Base-by-base conservation (phyloP, 257 asterid genomes). In the Osmanthus fragrans region DNA sequence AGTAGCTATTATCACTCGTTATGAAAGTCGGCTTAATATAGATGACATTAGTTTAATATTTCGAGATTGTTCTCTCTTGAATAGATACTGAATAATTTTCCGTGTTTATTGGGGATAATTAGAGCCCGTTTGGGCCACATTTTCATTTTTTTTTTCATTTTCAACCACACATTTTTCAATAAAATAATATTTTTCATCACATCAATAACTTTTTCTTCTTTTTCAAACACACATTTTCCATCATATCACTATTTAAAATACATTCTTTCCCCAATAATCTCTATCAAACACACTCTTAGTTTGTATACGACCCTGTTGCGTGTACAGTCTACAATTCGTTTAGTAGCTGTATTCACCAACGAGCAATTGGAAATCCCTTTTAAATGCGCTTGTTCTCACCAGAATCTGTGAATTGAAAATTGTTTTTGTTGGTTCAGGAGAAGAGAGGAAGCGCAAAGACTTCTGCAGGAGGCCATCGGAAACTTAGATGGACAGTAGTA, bases 381-480 rank as follows among this genome's bases (percentile, higher is more conserved):
- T 51, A 19, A 32, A 32, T 37, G 67, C 67, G 56, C 21, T 33
- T 63, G 76, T 32, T 23, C 33, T 39, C 42, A 30, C 54, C 10
- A 21, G 64, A 76, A 42, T 34, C 71, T 8, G 42, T 37, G 42
- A 37, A 37, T 37, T 0, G 1, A 34, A 34, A 5, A 6, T 34
- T 54, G 6, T 68, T 39, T 70, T 74, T 88, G 58, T 60, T 56
- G 51, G 5, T 81, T 68, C 84, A 93, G 98, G 91, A 89, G 96
- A 88, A 93, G 98, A 85, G 98, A 91, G 81, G 97, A 88, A 82
- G 97, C 96, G 60, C 92, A 91, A 70, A 86, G 77, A 76, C 92
- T 89, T 83, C 85, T 90, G 69, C 79, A 86, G 71, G 98, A 91
- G 85, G 96, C 97, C 3, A 83, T 88, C 65, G 93, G 88, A 45